phyloP scores from a whole-genome alignment of 106 monocot genomes.

The Apostasia shenzhenica region DNA sequence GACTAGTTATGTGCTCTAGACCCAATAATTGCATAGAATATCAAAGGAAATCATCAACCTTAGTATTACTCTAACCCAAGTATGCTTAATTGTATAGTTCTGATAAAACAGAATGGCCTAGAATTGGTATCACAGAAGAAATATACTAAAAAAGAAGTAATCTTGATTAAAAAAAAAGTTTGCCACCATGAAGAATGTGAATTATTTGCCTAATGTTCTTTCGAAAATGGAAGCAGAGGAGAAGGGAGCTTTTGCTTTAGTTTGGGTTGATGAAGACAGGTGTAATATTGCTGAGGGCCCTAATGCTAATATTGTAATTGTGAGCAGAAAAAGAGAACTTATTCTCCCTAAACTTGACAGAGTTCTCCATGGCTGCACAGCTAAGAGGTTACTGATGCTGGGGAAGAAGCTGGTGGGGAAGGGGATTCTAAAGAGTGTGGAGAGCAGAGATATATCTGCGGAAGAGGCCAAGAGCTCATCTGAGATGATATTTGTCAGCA shows the following conservation, averaged over 20 bases:
- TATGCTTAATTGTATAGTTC: too few relatives aligned
- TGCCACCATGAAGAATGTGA: slow-evolving; percentile 36
- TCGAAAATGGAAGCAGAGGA: slow-evolving; percentile 31
- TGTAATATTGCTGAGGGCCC: background rate
- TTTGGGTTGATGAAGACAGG: slow-evolving; percentile 28
- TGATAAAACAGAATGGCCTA: too few relatives aligned
- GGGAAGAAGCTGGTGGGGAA: background rate
- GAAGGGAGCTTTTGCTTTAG: slow-evolving; percentile 19
- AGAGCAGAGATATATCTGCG: background rate
- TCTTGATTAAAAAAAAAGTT: too few relatives aligned
- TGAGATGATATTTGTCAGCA: background rate
- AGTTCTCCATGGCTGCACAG: slow-evolving; percentile 22
- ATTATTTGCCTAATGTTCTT: slow-evolving; percentile 35
- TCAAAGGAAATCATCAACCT: too few relatives aligned
- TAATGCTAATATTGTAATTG: too few relatives aligned
- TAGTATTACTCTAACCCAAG: too few relatives aligned
- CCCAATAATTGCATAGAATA: too few relatives aligned
- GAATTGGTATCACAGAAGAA: too few relatives aligned
- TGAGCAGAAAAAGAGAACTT: too few relatives aligned
- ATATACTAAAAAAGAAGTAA: too few relatives aligned
- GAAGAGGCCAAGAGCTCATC: background rate
- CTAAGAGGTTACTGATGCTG: background rate
- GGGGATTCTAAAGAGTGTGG: background rate
- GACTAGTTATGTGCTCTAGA: too few relatives aligned
- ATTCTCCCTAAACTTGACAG: background rate